These are phyloP conservation scores for Arthroderma sp. DNA, from an alignment of 2,329 filamentous ascomycete species.

Conservation along the genomic window DNA sequence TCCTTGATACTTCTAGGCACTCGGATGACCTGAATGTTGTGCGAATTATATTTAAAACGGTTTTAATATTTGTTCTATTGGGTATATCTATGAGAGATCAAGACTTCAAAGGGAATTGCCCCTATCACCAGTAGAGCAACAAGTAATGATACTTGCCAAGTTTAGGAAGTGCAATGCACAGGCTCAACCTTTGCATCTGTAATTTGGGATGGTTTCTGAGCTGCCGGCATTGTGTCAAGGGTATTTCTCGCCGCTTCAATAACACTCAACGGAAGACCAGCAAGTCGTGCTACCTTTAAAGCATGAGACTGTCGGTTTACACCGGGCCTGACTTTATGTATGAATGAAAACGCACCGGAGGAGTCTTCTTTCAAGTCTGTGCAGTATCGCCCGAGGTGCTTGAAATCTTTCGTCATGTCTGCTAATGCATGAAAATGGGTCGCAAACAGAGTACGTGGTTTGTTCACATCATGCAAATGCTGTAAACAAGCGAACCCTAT, in stretches of 20 bases:
- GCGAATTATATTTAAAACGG: no score
- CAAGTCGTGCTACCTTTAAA: constrained; percentile 81
- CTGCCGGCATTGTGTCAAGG: constrained; percentile 26
- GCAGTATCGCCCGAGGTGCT: constrained; percentile 61
- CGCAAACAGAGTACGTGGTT: constrained; percentile 73
- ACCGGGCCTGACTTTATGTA: constrained; percentile 67
- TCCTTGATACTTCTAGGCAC: no score
- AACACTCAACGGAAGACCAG: constrained; percentile 62
- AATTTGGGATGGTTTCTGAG: not conserved
- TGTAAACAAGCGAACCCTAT: constrained; percentile 80
- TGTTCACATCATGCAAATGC: constrained; percentile 66
- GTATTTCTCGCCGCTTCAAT: constrained; percentile 54
- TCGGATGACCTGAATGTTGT: no score
- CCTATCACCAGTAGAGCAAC: no score
- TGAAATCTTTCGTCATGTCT: constrained; percentile 54
- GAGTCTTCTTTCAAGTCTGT: constrained; percentile 72
- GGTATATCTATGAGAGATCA: no score
- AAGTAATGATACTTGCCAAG: no score
- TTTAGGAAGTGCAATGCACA: no score
- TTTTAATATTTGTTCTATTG: no score
- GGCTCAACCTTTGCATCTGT: no score
- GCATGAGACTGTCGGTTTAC: constrained; percentile 83
- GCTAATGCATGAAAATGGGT: constrained; percentile 85
- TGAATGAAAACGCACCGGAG: constrained; percentile 62
- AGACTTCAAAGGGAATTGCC: no score